phyloP scores from a whole-genome alignment of 345 rosid species.

The Eucalyptus sp. region DNA sequence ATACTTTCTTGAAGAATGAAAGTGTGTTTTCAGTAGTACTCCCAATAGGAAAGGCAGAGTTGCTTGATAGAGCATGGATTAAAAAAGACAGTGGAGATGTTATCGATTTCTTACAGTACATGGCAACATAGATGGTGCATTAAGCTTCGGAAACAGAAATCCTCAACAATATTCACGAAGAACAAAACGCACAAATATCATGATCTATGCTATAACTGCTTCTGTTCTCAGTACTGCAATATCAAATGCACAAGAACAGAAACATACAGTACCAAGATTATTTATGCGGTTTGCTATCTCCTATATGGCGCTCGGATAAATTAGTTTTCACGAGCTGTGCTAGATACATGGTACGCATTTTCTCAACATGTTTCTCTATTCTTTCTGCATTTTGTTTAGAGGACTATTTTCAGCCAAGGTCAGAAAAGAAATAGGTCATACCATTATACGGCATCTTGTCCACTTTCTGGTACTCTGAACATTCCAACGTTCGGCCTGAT shows the following conservation, averaged over 20 bases:
- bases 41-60: background rate
- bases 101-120: background rate
- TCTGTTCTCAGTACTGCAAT: background rate
- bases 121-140: background rate
- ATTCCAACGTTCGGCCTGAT: background rate
- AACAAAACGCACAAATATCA: no score
- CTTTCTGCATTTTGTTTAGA: background rate
- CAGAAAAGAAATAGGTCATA: background rate
- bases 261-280: background rate
- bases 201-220: background rate
- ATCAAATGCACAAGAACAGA: background rate
- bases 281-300: background rate
- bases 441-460: background rate
- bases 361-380: rapidly evolving
- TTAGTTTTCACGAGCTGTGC: background rate
- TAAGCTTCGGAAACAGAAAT: background rate
- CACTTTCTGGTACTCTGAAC: background rate
- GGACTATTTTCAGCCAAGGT: background rate
- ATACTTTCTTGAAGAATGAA: background rate
- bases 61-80: background rate
- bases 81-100: background rate
- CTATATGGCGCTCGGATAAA: background rate
- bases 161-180: background rate
- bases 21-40: background rate
- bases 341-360: rapidly evolving